Evolutionary conservation across 352 stramenopile genomes (phyloP), one percentile per base, ranked within the genome.

Genomic region (Pythium grandisporangium): DNA sequence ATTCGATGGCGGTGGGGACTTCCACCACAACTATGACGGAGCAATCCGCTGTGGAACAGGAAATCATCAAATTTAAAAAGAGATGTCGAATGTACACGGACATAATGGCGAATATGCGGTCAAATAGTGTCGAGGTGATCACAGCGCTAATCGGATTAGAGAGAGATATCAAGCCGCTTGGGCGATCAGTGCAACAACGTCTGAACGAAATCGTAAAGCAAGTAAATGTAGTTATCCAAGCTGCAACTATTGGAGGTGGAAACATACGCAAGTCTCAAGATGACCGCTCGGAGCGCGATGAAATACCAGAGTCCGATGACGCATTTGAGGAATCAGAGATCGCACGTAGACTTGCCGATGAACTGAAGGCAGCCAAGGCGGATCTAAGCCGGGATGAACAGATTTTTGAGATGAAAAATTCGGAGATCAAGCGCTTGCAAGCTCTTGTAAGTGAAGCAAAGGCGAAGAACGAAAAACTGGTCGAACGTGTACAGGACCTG

Each of bases 361-460:
- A 92, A 34, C 59, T 92, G 10, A 70, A 78, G 22, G 54, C 66
- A 27, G 73, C 77, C 4, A 81, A 81, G 27, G 63, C 58, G 6
- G 75, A 92, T 35, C 53, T 92, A 33, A 58, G 60, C 1, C 69
- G 73, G 36, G 75, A 92, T 35, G 75, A 88, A 22, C 67, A 92
- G 48, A 89, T 92, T 41, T 92, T 92, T 40, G 73, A 88, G 42
- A 82, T 86, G 65, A 90, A 92, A 30, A 88, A 85, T 38, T 30
- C 51, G 2, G 76, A 92, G 27, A 81, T 92, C 24, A 60, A 88
- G 27, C 52, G 57, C 20, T 37, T 88, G 2, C 79, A 93, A 32
- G 48, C 49, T 0, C 58, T 80, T 11, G 35, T 89, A 7, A 45
- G 61, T 2, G 63, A 84, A 23, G 73, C 75, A 19, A 87, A 92